Evolutionary conservation across 345 rosid species (phyloP).

Genomic region (Ricinus communis): DNA sequence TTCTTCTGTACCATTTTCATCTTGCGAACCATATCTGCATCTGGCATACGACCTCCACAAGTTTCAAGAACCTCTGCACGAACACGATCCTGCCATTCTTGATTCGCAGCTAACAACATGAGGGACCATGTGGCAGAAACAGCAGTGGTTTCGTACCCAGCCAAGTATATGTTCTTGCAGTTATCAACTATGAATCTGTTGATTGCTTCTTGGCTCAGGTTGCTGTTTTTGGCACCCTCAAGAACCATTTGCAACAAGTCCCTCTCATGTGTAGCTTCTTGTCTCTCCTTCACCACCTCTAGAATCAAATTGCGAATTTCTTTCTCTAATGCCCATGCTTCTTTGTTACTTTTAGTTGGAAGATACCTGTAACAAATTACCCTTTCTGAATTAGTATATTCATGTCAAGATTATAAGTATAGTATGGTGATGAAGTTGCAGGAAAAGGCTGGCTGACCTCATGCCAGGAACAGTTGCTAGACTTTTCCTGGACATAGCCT

Average conservation of each 20-base stretch:
- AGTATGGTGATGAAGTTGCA: not conserved
- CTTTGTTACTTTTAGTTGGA: slow-evolving; percentile 39
- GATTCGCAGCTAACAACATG: slow-evolving; percentile 48
- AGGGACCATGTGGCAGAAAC: slow-evolving; percentile 45
- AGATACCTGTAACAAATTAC: slow-evolving; percentile 15
- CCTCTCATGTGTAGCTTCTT: slow-evolving; percentile 18
- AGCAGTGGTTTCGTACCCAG: slow-evolving; percentile 48
- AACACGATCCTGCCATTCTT: slow-evolving; percentile 47
- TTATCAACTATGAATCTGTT: slow-evolving; percentile 44
- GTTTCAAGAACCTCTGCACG: slow-evolving; percentile 38
- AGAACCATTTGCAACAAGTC: slow-evolving; percentile 41
- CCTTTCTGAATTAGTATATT: no score
- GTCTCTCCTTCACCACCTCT: slow-evolving; percentile 33
- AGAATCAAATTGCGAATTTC: slow-evolving; percentile 31
- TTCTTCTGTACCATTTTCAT: slow-evolving; percentile 39
- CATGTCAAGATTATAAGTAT: no score
- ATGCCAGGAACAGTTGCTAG: slow-evolving; percentile 37
- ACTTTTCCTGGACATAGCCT: slow-evolving; percentile 34
- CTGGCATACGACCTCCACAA: slow-evolving; percentile 26
- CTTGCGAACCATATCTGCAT: slow-evolving; percentile 28
- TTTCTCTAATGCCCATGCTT: slow-evolving; percentile 41
- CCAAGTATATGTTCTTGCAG: slow-evolving; percentile 50
- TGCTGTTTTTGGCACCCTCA: slow-evolving; percentile 32
- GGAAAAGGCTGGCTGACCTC: slow-evolving; percentile 25
- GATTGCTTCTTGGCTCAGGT: slow-evolving; percentile 20